Percentiles rank a stretch among this genome's conserved stretches.
Conservation (phyloP, 306 rosid genomes). For the Abrus pulchellus region DNA sequence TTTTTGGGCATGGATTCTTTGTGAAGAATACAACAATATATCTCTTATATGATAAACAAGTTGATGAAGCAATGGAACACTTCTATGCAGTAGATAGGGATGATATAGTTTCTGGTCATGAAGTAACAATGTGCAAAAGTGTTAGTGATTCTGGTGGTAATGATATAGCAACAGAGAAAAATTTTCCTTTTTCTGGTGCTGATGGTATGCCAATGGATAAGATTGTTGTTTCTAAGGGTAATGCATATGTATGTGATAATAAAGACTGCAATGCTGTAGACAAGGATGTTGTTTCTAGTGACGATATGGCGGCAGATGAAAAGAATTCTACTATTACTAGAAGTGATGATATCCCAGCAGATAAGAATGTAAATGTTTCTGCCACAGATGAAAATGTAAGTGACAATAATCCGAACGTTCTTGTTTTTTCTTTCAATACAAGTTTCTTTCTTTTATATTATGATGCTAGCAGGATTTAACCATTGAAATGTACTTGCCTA, state of each 20-base stretch:
- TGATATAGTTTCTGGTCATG: background rate
- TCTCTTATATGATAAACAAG: conserved; percentile 10
- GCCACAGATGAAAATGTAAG: background rate
- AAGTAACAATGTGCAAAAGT: background rate
- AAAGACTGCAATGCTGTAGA: too few relatives aligned
- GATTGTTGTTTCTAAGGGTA: too few relatives aligned
- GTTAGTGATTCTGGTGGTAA: too few relatives aligned
- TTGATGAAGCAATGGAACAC: background rate
- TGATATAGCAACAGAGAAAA: too few relatives aligned
- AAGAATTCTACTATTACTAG: too few relatives aligned
- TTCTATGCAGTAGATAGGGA: background rate
- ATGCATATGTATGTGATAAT: too few relatives aligned
- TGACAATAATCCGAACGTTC: background rate
- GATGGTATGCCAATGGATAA: too few relatives aligned
- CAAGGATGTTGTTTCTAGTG: too few relatives aligned
- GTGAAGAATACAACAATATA: background rate
- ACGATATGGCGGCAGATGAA: too few relatives aligned
- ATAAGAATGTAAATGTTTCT: background rate
- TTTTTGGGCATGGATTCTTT: background rate
- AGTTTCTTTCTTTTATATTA: background rate
- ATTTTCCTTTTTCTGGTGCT: too few relatives aligned
- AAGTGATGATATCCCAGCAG: background rate
- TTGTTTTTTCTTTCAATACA: too few relatives aligned
- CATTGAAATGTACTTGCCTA: too few relatives aligned
- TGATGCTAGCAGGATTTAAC: background rate